Conservation (phyloP, 2,329 filamentous ascomycete genomes). For the Trichocomaceae sp. region DNA sequence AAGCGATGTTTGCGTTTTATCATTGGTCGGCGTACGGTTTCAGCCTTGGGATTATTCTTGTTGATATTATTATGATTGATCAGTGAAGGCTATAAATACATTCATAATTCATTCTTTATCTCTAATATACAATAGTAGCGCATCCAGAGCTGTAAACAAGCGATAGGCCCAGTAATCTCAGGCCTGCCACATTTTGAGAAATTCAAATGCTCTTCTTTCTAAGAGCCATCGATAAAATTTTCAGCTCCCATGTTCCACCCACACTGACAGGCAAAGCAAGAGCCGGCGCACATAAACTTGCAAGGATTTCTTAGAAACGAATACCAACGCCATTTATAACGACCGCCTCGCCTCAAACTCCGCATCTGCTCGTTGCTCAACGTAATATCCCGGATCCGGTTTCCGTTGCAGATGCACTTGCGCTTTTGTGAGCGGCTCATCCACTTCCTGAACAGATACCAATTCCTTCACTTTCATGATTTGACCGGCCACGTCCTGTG, state of each 20-base stretch:
- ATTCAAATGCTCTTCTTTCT: background rate
- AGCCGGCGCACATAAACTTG: background rate
- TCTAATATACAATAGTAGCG: slow-evolving; percentile 13
- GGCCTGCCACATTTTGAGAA: background rate
- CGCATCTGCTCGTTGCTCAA: slow-evolving; percentile 48
- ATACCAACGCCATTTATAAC: background rate
- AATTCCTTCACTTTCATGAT: slow-evolving; percentile 93
- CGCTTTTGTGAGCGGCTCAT: slow-evolving; percentile 42
- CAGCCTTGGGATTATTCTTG: slow-evolving; percentile 4
- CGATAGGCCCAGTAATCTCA: background rate
- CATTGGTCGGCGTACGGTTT: slow-evolving; percentile 5
- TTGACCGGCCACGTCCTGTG: slow-evolving; percentile 74
- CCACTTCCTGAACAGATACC: slow-evolving; percentile 40
- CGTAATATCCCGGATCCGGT: slow-evolving; percentile 72
- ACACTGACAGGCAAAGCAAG: background rate
- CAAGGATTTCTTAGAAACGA: background rate
- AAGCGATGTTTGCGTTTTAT: background rate
- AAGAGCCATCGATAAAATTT: background rate
- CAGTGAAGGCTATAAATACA: slow-evolving; percentile 7
- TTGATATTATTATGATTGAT: slow-evolving; percentile 9
- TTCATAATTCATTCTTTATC: slow-evolving; percentile 12
- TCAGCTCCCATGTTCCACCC: background rate
- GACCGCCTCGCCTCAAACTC: slow-evolving; percentile 18
- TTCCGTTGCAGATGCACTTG: slow-evolving; percentile 66
- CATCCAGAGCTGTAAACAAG: background rate